Evolutionary conservation across 2,329 filamentous ascomycete species (phyloP), one percentile per base, ranked within the genome.

Genomic region (Alternaria panax): DNA sequence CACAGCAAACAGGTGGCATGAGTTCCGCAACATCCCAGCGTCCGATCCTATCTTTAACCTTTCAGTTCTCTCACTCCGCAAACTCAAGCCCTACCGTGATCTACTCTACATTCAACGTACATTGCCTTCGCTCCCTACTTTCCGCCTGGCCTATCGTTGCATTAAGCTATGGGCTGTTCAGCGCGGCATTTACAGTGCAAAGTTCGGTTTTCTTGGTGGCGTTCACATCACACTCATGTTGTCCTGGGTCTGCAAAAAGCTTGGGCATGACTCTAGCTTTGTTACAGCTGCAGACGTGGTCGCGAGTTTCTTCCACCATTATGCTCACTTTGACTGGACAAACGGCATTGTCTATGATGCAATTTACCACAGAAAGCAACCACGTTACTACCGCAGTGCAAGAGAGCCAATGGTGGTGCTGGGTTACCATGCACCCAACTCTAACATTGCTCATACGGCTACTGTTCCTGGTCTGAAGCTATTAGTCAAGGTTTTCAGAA

Each of bases 151-250:
- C 0, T 85, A 89, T 66, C 82, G 86, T 1, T 80, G 84, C 55
- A 82, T 91, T 69, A 88, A 85, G 67, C 78, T 82, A 1, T 91
- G 88, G 88, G 86, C 88, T 1, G 81, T 82, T 54, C 77, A 81
- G 11, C 83, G 86, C 7, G 89, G 89, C 1, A 80, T 91, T 16
- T 91, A 90, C 71, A 84, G 86, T 0, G 83, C 87, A 1, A 86
- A 83, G 47, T 90, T 90, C 65, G 89, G 89, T 0, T 88, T 87
- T 60, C 79, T 91, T 0, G 84, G 87, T 6, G 88, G 88, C 4
- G 85, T 90, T 20, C 88, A 90, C 64, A 85, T 91, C 52, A 84
- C 86, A 0, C 75, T 90, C 22, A 80, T 91, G 69, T 79, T 91
- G 8, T 82, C 85, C 0, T 83, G 85, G 16, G 77, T 91, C 0